phyloP scores from a whole-genome alignment of 164 flowering plant genomes.

The Litsea cubeba region DNA sequence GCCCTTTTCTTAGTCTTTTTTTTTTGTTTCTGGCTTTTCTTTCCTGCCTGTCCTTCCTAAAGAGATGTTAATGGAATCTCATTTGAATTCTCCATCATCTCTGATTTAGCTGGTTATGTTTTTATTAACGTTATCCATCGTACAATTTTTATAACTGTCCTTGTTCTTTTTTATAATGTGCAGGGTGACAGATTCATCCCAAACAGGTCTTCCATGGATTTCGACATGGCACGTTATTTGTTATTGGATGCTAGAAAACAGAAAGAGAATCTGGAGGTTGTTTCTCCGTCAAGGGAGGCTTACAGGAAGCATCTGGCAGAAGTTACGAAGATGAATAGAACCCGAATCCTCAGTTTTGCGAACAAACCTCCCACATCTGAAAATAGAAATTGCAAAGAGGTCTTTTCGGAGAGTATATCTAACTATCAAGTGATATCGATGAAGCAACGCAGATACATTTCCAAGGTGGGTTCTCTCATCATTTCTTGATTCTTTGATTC shows the following conservation, averaged over 20 bases:
- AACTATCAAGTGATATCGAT: conserved; percentile 19
- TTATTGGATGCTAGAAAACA: conserved; percentile 32
- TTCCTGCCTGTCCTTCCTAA: no score
- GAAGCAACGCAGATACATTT: conserved; percentile 42
- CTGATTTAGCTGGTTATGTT: no score
- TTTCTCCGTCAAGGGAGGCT: conserved; percentile 44
- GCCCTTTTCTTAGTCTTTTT: no score
- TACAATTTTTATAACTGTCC: no score
- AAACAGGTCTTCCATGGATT: conserved; percentile 48
- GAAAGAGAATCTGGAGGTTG: conserved; percentile 34
- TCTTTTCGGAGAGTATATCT: conserved; percentile 5
- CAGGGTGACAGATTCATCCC: conserved; percentile 59
- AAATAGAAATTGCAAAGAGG: conserved; percentile 21
- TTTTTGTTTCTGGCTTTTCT: no score
- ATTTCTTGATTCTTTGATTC: not conserved
- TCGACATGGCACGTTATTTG: conserved; percentile 45
- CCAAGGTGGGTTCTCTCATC: conserved; percentile 25
- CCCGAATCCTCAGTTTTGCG: conserved; percentile 47
- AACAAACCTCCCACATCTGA: conserved; percentile 39
- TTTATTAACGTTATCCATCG: no score
- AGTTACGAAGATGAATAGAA: conserved; percentile 36
- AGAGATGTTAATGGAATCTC: no score
- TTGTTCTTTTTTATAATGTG: not conserved
- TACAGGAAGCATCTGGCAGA: conserved; percentile 43
- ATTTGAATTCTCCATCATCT: no score